Base-by-base conservation (phyloP, 495 filamentous ascomycete genomes). In the Hyphodiscus hymeniophilus region DNA sequence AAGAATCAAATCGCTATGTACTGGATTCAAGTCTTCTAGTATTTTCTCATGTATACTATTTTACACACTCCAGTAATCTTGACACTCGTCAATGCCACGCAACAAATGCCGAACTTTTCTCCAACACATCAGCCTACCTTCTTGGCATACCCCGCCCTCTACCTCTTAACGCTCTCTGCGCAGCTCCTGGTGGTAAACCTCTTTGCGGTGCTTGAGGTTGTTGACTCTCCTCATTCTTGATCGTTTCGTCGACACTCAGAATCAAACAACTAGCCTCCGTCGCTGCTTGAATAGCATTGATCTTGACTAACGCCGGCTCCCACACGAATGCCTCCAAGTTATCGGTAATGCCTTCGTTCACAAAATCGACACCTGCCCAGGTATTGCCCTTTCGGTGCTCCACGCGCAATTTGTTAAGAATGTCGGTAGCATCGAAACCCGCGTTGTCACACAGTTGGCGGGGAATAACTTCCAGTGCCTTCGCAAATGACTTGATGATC, bases 361-460 rank as follows among this genome's bases (percentile, higher is more conserved):
- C 74, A 60, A 98, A 96, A 71, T 98, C 92, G 17, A 98, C 89
- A 60, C 92, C 92, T 23, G 88, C 89, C 92, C 92, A 98, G 35
- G 77, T 79, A 62, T 86, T 86, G 45, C 87, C 87, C 66, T 88
- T 87, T 54, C 84, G 74, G 70, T 98, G 92, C 75, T 95, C 90
- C 52, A 96, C 92, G 33, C 92, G 85, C 54, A 98, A 73, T 42
- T 84, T 81, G 68, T 95, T 98, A 38, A 98, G 77, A 51, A 98
- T 94, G 63, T 98, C 94, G 41, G 92, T 97, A 13, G 92, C 89
- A 58, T 98, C 92, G 65, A 98, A 96, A 47, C 92, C 92, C 33
- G 92, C 92, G 59, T 98, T 98, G 70, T 98, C 92, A 65, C 92
- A 97, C 49, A 98, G 74, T 66, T 97, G 92, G 46, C 92, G 81